These are phyloP conservation scores for Dryadomyces quercus-mongolicae DNA, from an alignment of 2,329 filamentous ascomycete species.

Conservation along the genomic window DNA sequence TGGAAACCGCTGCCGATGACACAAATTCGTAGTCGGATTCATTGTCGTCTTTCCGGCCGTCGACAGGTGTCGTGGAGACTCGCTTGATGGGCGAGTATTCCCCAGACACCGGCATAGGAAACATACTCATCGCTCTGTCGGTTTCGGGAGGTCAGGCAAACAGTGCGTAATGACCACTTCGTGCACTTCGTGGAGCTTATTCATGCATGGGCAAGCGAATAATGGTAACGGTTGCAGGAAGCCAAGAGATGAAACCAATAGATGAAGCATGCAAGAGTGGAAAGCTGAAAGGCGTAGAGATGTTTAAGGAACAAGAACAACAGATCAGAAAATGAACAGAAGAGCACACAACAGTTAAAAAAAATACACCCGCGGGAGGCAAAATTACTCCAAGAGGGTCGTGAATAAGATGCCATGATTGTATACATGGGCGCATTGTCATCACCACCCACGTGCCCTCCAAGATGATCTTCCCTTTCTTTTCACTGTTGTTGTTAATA, in stretches of 20 bases:
- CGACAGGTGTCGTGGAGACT: background rate
- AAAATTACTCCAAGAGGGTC: background rate
- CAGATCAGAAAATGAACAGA: background rate
- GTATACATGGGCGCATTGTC: background rate
- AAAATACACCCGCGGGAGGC: background rate
- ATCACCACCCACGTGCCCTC: background rate
- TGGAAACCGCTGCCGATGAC: background rate
- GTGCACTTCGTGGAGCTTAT: too few species aligned
- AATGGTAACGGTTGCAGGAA: too few species aligned
- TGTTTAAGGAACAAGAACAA: too few species aligned
- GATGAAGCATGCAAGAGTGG: too few species aligned
- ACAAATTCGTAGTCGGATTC: background rate
- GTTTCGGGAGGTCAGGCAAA: too few species aligned
- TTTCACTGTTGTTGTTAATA: constrained; percentile 5
- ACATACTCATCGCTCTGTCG: too few species aligned
- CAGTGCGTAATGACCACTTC: too few species aligned
- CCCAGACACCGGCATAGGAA: background rate
- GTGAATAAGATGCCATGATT: background rate
- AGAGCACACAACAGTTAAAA: background rate
- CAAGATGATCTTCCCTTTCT: background rate
- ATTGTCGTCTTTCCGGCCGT: background rate
- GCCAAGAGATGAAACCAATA: too few species aligned
- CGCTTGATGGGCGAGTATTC: background rate
- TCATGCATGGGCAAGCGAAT: too few species aligned
- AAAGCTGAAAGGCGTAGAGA: too few species aligned